Evolutionary conservation across 106 monocot species (phyloP).

Genomic region (Apostasia ramifera): DNA sequence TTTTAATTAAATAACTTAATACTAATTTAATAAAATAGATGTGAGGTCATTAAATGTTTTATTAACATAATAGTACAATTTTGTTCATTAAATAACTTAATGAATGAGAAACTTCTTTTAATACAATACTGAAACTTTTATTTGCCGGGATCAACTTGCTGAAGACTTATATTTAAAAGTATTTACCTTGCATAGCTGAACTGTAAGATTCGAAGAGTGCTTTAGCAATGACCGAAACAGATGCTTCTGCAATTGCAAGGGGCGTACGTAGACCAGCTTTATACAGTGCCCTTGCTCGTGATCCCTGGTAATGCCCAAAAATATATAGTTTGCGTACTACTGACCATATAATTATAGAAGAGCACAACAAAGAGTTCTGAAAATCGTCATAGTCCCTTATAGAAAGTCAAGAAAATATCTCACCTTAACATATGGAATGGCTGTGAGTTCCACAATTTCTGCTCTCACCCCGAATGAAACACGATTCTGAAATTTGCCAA

Average conservation of each 20-base stretch:
- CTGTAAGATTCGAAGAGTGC: slow-evolving; percentile 87
- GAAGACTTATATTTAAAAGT: not conserved
- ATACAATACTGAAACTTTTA: too few relatives aligned
- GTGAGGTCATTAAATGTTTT: too few relatives aligned
- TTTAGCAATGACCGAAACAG: slow-evolving; percentile 68
- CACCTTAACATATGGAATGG: slow-evolving; percentile 91
- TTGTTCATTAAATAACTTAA: too few relatives aligned
- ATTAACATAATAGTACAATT: too few relatives aligned
- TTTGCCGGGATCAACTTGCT: too few relatives aligned
- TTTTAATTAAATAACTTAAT: too few relatives aligned
- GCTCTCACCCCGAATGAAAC: slow-evolving; percentile 98
- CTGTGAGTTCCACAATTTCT: slow-evolving; percentile 93
- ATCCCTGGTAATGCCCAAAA: slow-evolving; percentile 36
- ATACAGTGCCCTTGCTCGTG: slow-evolving; percentile 90
- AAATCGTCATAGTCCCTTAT: not conserved
- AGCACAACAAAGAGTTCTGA: not conserved
- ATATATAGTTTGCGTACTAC: not conserved
- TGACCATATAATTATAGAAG: not conserved
- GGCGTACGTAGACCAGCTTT: slow-evolving; percentile 78
- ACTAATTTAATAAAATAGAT: too few relatives aligned
- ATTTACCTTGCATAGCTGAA: slow-evolving; percentile 53
- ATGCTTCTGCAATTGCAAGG: slow-evolving; percentile 82
- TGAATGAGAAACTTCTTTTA: too few relatives aligned
- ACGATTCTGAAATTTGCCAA: slow-evolving; percentile 91
- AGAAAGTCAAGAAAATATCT: slow-evolving; percentile 2